Evolutionary conservation across 495 filamentous ascomycete species (phyloP).

Genomic region (Jackrogersella multiformis): DNA sequence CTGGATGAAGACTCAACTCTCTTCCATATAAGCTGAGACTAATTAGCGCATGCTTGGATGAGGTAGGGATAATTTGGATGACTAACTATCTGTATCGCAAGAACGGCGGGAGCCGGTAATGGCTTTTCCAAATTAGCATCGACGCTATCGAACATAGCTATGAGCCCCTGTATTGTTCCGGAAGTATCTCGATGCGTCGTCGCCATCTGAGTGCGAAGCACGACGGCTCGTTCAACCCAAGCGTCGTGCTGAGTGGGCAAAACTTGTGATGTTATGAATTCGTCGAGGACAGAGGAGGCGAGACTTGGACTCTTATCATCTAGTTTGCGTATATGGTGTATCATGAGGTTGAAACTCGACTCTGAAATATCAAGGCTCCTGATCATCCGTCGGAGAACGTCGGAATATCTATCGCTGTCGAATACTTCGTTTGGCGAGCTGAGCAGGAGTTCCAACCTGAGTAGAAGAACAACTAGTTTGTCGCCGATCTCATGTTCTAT

Average conservation of each 20-base stretch:
- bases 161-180: conserved; percentile 39
- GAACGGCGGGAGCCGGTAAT: conserved; percentile 65
- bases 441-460: conserved; percentile 72
- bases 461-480: conserved; percentile 69
- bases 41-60: conserved; percentile 20
- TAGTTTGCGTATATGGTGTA: conserved; percentile 74
- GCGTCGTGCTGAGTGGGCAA: conserved; percentile 37
- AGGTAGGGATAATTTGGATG: not conserved
- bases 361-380: conserved; percentile 66
- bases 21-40: conserved; percentile 78
- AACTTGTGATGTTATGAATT: conserved; percentile 63
- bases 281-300: conserved; percentile 65
- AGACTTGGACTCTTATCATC: conserved; percentile 61
- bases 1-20: conserved; percentile 66
- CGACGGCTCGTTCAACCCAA: conserved; percentile 40
- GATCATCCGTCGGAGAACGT: conserved; percentile 64
- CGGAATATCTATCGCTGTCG: conserved; percentile 59
- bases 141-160: conserved; percentile 34
- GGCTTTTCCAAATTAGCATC: conserved; percentile 42
- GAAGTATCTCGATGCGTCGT: conserved; percentile 26
- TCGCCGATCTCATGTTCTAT: conserved; percentile 70
- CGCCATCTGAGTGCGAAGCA: conserved; percentile 43
- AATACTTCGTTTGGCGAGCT: conserved; percentile 56
- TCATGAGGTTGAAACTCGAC: conserved; percentile 71
- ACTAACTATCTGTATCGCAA: conserved; percentile 74